A percentile compares a stretch with the other conserved stretches of the same genome.
Conservation (phyloP, 306 rosid species). For the Corylus avellana region DNA sequence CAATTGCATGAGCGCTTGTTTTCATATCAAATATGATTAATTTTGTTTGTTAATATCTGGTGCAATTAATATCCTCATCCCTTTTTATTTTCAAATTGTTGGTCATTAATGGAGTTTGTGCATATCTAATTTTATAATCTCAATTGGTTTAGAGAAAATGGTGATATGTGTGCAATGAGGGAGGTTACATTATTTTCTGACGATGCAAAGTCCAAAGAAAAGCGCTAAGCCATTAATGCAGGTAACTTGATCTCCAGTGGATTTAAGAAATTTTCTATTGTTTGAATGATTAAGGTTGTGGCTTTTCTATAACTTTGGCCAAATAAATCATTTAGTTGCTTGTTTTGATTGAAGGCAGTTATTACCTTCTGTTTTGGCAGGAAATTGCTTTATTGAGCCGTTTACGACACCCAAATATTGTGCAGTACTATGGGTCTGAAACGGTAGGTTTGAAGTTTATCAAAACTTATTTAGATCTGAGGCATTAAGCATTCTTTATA, state of each 20-base stretch:
- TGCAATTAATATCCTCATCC: neutral
- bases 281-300: neutral
- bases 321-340: constrained; percentile 20
- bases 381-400: constrained; percentile 92
- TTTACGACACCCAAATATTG: constrained; percentile 92
- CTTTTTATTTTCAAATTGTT: constrained; percentile 8
- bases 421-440: constrained; percentile 92
- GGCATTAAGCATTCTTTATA: neutral
- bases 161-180: constrained; percentile 99
- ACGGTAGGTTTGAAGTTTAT: constrained; percentile 56
- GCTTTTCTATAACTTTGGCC: constrained; percentile 2
- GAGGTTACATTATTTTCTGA: constrained; percentile 97
- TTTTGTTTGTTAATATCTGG: neutral
- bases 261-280: constrained; percentile 5
- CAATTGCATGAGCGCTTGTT: neutral
- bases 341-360: constrained; percentile 35
- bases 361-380: constrained; percentile 52
- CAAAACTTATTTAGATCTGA: neutral
- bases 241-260: constrained; percentile 45
- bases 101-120: constrained; percentile 1
- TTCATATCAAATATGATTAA: neutral
- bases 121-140: constrained; percentile 23
- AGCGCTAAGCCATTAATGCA: constrained; percentile 92
- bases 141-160: constrained; percentile 68
- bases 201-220: constrained; percentile 96